Evolutionary conservation across 345 rosid species (phyloP).

Genomic region (Citropsis articulata): DNA sequence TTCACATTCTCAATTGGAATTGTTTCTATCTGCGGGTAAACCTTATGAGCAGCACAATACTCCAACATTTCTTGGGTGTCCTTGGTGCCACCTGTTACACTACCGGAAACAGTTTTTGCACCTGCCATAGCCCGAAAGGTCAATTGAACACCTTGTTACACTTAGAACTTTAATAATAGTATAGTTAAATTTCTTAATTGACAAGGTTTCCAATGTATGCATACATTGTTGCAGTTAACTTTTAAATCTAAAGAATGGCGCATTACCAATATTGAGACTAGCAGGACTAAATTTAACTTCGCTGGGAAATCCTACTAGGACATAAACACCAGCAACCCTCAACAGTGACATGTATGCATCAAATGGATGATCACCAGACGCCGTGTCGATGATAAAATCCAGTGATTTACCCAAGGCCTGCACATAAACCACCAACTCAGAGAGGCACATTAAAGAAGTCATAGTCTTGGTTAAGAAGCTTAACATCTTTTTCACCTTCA

Average conservation of each 20-base stretch:
- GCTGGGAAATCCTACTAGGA: constrained; percentile 76
- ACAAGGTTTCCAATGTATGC: not conserved
- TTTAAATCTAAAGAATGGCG: not conserved
- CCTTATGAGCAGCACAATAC: constrained; percentile 64
- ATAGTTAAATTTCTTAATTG: not conserved
- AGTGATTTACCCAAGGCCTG: constrained; percentile 64
- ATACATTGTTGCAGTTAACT: constrained; percentile 3
- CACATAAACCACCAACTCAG: constrained; percentile 12
- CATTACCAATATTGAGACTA: constrained; percentile 54
- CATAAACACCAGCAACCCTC: constrained; percentile 65
- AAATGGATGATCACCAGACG: constrained; percentile 85
- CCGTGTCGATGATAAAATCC: constrained; percentile 78
- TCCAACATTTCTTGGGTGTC: constrained; percentile 78
- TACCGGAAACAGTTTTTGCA: constrained; percentile 59
- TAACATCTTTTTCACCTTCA: constrained; percentile 51
- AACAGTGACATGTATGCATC: constrained; percentile 78
- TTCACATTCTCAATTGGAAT: constrained; percentile 64
- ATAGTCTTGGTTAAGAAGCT: not conserved
- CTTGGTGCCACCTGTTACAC: constrained; percentile 66
- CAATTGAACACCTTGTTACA: not conserved
- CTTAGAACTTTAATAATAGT: not conserved
- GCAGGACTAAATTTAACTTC: constrained; percentile 80
- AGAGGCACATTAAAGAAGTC: not conserved
- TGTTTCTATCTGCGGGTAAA: constrained; percentile 70
- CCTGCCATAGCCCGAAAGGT: constrained; percentile 38